Conservation (phyloP, 108 stramenopile genomes). For the Skeletonema costatum region DNA sequence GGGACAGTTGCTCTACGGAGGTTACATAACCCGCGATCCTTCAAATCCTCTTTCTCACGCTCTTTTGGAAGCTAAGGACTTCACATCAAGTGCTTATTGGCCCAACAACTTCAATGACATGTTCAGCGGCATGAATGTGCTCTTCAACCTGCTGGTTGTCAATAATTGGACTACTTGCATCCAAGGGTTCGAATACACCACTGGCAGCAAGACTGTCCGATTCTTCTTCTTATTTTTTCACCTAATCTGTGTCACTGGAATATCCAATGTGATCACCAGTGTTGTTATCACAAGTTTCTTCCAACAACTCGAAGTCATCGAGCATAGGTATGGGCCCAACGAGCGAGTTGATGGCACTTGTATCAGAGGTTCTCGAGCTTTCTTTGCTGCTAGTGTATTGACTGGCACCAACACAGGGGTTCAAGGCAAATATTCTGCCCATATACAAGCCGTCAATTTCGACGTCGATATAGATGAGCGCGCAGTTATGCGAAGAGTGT, state of each 20-base stretch:
- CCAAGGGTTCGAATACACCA: conserved; percentile 45
- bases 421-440: conserved; percentile 8
- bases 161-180: conserved; percentile 79
- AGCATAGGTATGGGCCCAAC: conserved; percentile 33
- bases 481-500: conserved; percentile 9
- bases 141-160: conserved; percentile 80
- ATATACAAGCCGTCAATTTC: conserved; percentile 13
- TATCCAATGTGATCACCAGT: conserved; percentile 80
- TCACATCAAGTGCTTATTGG: conserved; percentile 70
- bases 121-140: conserved; percentile 71
- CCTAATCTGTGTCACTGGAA: conserved; percentile 66
- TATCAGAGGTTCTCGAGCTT: conserved; percentile 47
- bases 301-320: conserved; percentile 51
- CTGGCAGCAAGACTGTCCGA: conserved; percentile 50
- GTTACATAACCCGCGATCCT: conserved; percentile 72
- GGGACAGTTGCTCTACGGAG: conserved; percentile 73
- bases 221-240: conserved; percentile 77
- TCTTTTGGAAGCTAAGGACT: conserved; percentile 65
- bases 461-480: conserved; percentile 32
- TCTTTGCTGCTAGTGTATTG: conserved; percentile 53
- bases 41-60: conserved; percentile 42
- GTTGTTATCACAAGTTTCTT: conserved; percentile 80
- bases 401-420: conserved; percentile 70
- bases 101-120: conserved; percentile 89
- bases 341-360: conserved; percentile 51